A percentile compares a stretch with the other conserved stretches of the same genome.
Conservation (phyloP, 345 rosid genomes). For the Corchorus capsularis region DNA sequence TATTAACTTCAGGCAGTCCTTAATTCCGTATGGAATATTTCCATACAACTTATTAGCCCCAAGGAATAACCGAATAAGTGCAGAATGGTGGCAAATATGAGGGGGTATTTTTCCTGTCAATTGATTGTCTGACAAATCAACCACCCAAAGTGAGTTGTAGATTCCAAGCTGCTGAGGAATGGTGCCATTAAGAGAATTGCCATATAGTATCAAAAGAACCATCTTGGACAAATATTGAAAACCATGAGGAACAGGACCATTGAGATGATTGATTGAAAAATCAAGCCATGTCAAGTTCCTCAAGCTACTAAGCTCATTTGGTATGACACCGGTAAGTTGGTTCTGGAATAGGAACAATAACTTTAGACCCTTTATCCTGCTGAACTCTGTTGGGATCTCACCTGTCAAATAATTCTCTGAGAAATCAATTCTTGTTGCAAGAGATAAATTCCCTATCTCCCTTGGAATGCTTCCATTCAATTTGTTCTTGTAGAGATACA, state of each 20-base stretch:
- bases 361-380: slow-evolving; percentile 56
- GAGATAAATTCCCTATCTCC: slow-evolving; percentile 78
- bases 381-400: slow-evolving; percentile 73
- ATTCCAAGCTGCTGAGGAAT: slow-evolving; percentile 82
- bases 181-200: slow-evolving; percentile 60
- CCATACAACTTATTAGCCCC: slow-evolving; percentile 75
- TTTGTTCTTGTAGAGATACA: slow-evolving; percentile 75
- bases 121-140: slow-evolving; percentile 81
- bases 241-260: slow-evolving; percentile 73
- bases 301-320: slow-evolving; percentile 61
- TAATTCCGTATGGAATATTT: slow-evolving; percentile 60
- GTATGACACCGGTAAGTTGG: slow-evolving; percentile 76
- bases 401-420: slow-evolving; percentile 79
- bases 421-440: slow-evolving; percentile 71
- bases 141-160: slow-evolving; percentile 73
- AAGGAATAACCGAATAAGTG: slow-evolving; percentile 63
- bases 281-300: slow-evolving; percentile 74
- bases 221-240: slow-evolving; percentile 69
- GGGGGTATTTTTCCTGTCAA: slow-evolving; percentile 78
- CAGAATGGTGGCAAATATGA: slow-evolving; percentile 53
- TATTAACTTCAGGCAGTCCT: slow-evolving; percentile 53
- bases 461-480: slow-evolving; percentile 85
- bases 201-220: slow-evolving; percentile 81
- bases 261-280: slow-evolving; percentile 74
- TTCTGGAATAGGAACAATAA: slow-evolving; percentile 80